Evolutionary conservation across 2,329 filamentous ascomycete species (phyloP), one percentile per base, ranked within the genome.

Genomic region (Arthrocladium fulminans): DNA sequence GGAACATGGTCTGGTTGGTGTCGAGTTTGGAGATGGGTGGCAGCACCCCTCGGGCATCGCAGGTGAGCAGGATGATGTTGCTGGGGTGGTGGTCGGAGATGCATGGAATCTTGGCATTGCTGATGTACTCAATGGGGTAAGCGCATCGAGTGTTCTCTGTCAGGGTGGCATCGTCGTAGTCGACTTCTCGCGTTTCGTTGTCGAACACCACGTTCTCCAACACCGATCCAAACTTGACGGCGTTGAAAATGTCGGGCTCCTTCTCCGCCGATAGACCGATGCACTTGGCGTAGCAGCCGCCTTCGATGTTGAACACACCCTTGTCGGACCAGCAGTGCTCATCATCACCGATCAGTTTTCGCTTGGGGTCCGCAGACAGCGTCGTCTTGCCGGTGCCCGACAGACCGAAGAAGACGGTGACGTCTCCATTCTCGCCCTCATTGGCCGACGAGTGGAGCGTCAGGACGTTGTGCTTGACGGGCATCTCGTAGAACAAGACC

Each of bases 401-500:
- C 45, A 98, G 83, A 68, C 92, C 92, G 73, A 98, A 98, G 84
- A 98, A 98, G 61, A 98, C 87, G 12, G 92, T 97, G 50, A 98
- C 92, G 65, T 98, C 92, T 58, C 92, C 92, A 55, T 86, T 73
- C 76, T 86, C 79, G 62, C 92, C 92, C 80, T 98, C 86, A 73
- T 98, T 98, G 65, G 92, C 92, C 7, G 92, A 98, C 13, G 92
- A 98, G 79, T 98, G 92, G 48, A 98, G 83, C 34, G 92, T 98
- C 59, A 98, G 76, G 61, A 98, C 90, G 70, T 97, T 94, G 81
- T 98, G 92, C 82, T 96, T 96, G 67, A 98, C 87, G 53, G 92
- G 92, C 89, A 97, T 98, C 77, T 98, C 92, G 77, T 97, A 98
- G 80, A 95, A 98, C 67, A 98, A 83, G 44, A 98, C 88, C 41